Evolutionary conservation across 2,329 filamentous ascomycete genomes (phyloP).

Genomic region (Pestalotiopsis sp.): DNA sequence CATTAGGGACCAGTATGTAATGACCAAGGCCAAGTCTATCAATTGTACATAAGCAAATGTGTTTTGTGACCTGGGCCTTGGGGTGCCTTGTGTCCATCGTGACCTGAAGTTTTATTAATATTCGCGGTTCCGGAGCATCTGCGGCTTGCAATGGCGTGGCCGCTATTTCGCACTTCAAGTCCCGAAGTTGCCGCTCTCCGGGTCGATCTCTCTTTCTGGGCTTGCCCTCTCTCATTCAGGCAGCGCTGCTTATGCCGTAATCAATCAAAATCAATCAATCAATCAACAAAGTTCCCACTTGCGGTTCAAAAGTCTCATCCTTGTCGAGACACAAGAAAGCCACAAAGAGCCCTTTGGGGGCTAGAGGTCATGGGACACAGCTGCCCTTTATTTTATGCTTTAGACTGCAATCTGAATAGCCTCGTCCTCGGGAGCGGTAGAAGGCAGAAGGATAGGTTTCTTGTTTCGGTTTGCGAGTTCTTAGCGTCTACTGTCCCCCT

Average conservation of each 20-base stretch:
- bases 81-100: background rate
- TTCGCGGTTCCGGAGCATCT: background rate
- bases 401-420: slow-evolving; percentile 1
- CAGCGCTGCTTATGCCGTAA: background rate
- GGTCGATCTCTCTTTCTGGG: background rate
- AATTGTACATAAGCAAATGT: background rate
- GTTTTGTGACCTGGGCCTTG: background rate
- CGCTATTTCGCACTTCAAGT: background rate
- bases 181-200: slow-evolving; percentile 1
- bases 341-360: background rate
- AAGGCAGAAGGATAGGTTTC: background rate
- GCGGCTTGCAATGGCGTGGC: background rate
- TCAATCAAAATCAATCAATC: background rate
- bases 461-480: slow-evolving; percentile 1
- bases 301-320: background rate
- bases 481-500: background rate
- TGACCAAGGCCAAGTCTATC: background rate
- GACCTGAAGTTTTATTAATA: slow-evolving; percentile 2
- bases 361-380: background rate
- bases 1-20: background rate
- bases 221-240: background rate
- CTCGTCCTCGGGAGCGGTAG: background rate
- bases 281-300: slow-evolving; percentile 6
- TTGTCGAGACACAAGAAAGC: background rate
- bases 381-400: background rate